A percentile compares a stretch with the other conserved stretches of the same genome.
Evolutionary conservation across 225 moss, liverwort and hornwort species (phyloP).

Genomic region (Thuidium tamariscinum): DNA sequence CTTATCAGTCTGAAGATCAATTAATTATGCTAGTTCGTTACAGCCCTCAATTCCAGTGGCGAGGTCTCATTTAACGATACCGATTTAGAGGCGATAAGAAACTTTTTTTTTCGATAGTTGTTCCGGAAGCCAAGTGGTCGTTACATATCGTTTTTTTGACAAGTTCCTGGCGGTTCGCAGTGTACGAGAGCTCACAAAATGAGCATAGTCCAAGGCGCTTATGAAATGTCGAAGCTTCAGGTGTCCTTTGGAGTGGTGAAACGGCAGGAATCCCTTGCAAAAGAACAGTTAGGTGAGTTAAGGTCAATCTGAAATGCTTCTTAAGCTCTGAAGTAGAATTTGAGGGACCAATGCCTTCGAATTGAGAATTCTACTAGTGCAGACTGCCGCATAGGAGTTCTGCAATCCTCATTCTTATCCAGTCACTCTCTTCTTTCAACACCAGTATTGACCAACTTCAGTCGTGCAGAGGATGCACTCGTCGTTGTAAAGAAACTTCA

Average conservation of each 20-base stretch:
- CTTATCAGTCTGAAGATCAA: not conserved
- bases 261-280: conserved; percentile 24
- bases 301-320: not conserved
- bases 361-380: not conserved
- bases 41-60: not conserved
- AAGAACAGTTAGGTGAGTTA: conserved; percentile 18
- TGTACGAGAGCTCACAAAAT: conserved; percentile 31
- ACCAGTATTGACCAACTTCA: not conserved
- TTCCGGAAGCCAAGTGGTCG: not conserved
- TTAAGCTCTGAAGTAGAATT: not conserved
- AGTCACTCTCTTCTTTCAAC: not conserved
- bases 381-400: not conserved
- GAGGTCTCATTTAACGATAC: not conserved
- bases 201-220: conserved; percentile 19
- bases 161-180: not conserved
- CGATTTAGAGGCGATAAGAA: not conserved
- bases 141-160: not conserved
- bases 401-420: not conserved
- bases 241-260: conserved; percentile 22
- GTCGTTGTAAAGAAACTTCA: not conserved
- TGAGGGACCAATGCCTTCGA: not conserved
- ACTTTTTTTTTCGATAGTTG: not conserved
- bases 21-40: not conserved
- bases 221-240: conserved; percentile 44
- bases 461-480: conserved; percentile 36